Conservation (phyloP, 352 stramenopile genomes). For the Phytophthora hibernalis region DNA sequence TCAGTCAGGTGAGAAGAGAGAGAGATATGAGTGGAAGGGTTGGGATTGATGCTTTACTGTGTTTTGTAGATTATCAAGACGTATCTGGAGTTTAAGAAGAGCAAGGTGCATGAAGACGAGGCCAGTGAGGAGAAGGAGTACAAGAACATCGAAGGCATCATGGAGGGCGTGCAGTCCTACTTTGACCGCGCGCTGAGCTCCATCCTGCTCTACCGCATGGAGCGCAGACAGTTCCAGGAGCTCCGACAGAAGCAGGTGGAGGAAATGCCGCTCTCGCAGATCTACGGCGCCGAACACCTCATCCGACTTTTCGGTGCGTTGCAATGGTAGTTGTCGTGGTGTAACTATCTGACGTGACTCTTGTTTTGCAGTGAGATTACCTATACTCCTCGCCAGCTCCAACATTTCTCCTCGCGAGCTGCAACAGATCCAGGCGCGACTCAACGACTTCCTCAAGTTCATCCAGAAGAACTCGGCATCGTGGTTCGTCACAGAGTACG, state of each 20-base stretch:
- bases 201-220: constrained; percentile 92
- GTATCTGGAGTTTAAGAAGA: constrained; percentile 81
- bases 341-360: background rate
- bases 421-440: constrained; percentile 67
- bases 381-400: constrained; percentile 70
- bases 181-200: constrained; percentile 91
- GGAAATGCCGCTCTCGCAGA: constrained; percentile 78
- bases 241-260: constrained; percentile 61
- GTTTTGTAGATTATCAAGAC: constrained; percentile 68
- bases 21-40: background rate
- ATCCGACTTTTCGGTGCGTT: constrained; percentile 90
- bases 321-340: background rate
- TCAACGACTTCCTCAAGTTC: constrained; percentile 89
- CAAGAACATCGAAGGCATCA: constrained; percentile 86
- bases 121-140: constrained; percentile 73
- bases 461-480: constrained; percentile 79
- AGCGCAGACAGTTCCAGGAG: constrained; percentile 90
- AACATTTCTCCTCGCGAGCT: constrained; percentile 67
- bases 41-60: constrained; percentile 1
- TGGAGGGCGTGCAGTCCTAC: constrained; percentile 88
- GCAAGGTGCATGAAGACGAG: constrained; percentile 64
- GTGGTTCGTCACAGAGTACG: constrained; percentile 78
- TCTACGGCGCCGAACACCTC: constrained; percentile 93
- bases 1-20: constrained; percentile 32
- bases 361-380: constrained; percentile 68